These are phyloP conservation scores for Phlegmacium glaucopus DNA, from an alignment of 768 basidiomycete species.

Conservation along the genomic window DNA sequence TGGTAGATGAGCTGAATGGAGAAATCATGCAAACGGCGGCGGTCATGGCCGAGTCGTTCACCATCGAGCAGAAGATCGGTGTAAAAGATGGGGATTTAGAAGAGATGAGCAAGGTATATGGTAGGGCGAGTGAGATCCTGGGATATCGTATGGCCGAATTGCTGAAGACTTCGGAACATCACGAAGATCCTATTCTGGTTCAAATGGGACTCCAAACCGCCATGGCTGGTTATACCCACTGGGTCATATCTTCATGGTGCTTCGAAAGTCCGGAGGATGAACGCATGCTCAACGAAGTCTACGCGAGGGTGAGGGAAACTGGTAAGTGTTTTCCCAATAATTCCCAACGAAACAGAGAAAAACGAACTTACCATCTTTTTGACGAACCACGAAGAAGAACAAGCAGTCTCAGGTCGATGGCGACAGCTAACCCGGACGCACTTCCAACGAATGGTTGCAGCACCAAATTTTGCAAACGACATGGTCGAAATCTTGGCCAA, in stretches of 20 bases:
- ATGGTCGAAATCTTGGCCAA: slow-evolving; percentile 40
- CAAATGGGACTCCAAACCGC: slow-evolving; percentile 44
- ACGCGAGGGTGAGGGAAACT: slow-evolving; percentile 35
- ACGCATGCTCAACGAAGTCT: slow-evolving; percentile 40
- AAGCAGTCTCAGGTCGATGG: slow-evolving; percentile 53
- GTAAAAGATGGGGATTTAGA: slow-evolving; percentile 16
- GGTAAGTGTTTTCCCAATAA: slow-evolving; percentile 26
- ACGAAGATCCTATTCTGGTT: slow-evolving; percentile 37
- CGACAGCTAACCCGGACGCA: slow-evolving; percentile 50
- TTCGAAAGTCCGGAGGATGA: slow-evolving; percentile 47
- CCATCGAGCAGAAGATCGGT: slow-evolving; percentile 21
- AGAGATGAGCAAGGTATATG: slow-evolving; percentile 22
- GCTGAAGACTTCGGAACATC: slow-evolving; percentile 34
- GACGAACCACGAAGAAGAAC: slow-evolving; percentile 34
- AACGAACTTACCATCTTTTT: not conserved
- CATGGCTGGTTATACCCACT: slow-evolving; percentile 43
- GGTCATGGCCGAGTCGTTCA: slow-evolving; percentile 43
- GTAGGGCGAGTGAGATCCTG: slow-evolving; percentile 28
- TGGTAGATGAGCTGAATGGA: slow-evolving; percentile 45
- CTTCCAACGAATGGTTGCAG: slow-evolving; percentile 34
- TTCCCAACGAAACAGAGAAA: not conserved
- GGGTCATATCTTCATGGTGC: slow-evolving; percentile 50
- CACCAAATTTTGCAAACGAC: slow-evolving; percentile 26
- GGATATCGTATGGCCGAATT: slow-evolving; percentile 37
- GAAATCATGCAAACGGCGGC: slow-evolving; percentile 51